Base-by-base conservation (phyloP, 2,329 filamentous ascomycete species). In the Nigrospora oryzae region DNA sequence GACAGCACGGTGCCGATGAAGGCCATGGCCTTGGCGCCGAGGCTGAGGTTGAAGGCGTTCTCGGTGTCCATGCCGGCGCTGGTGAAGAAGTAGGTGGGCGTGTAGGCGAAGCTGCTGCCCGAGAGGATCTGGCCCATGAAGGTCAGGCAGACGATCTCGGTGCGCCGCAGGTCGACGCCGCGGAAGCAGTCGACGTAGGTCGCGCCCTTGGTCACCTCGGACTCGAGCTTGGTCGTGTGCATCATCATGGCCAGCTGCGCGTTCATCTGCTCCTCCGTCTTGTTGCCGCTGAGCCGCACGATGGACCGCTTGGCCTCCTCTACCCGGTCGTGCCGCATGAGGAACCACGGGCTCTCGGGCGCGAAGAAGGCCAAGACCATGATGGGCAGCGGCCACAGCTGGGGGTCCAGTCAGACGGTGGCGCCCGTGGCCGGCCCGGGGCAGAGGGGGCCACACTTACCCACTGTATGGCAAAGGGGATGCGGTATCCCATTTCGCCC, bases 161-260 rank as follows among this genome's bases (percentile, higher is more conserved):
- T 71, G 19, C 70, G 61, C 1, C 69, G 62, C 5, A 69, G 55
- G 46, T 77, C 67, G 6, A 58, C 52, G 12, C 65, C 66, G 31
- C 63, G 64, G 56, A 77, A 75, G 50, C 70, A 74, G 55, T 75
- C 69, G 23, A 54, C 40, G 51, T 76, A 77, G 0, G 57, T 63
- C 1, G 65, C 65, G 3, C 69, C 70, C 2, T 53, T 52, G 1
- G 63, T 62, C 33, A 64, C 55, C n/a, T 61, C 56, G 32, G 63
- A 58, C 52, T 74, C 70, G 13, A 69, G 53, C 53, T 63, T 63
- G 43, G 69, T 67, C 1, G 68, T 74, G 40, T 71, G 62, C 5
- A 64, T 54, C 57, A 73, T 70, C 63, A 70, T 64, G 15, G 68
- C 65, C 15, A 75, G 46, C 5, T 63, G 60, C 41, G 62, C 60